These are phyloP conservation scores for Lanzia echinophila DNA, from an alignment of 2,329 filamentous ascomycete species.

Conservation along the genomic window DNA sequence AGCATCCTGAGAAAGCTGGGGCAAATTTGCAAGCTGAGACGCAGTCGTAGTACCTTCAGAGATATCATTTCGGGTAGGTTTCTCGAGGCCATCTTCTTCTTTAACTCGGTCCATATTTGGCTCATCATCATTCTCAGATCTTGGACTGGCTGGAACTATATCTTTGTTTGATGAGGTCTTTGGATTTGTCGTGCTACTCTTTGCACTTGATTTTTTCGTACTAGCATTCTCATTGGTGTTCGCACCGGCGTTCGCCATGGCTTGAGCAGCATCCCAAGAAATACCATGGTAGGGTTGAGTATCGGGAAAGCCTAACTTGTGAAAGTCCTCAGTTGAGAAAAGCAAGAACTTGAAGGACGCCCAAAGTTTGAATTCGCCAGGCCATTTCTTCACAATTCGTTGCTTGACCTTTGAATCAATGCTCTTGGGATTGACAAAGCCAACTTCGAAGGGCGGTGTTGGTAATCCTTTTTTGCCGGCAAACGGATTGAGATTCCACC, in stretches of 20 bases:
- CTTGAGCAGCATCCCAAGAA: neutral
- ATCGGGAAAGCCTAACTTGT: slow-evolving; percentile 10
- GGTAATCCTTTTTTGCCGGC: slow-evolving; percentile 1
- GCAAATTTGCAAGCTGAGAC: too few species aligned
- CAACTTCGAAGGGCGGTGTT: slow-evolving; percentile 18
- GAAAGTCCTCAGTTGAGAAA: slow-evolving; percentile 13
- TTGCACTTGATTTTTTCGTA: neutral
- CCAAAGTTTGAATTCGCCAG: slow-evolving; percentile 15
- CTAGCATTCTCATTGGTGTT: too few species aligned
- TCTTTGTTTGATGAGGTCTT: neutral
- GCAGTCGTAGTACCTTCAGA: too few species aligned
- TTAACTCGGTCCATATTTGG: too few species aligned
- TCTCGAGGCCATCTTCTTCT: too few species aligned
- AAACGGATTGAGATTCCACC: slow-evolving; percentile 15
- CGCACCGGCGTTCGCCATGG: too few species aligned
- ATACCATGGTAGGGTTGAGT: neutral
- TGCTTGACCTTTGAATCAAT: slow-evolving; percentile 7
- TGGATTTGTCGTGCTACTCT: neutral
- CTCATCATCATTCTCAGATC: neutral
- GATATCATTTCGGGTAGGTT: too few species aligned
- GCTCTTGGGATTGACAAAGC: slow-evolving; percentile 10
- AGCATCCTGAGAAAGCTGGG: too few species aligned
- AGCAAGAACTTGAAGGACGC: slow-evolving; percentile 16
- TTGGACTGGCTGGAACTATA: too few species aligned
- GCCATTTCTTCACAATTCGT: slow-evolving; percentile 11